phyloP scores from a whole-genome alignment of 2,329 filamentous ascomycete species.

The Purpureocillium lavendulum region DNA sequence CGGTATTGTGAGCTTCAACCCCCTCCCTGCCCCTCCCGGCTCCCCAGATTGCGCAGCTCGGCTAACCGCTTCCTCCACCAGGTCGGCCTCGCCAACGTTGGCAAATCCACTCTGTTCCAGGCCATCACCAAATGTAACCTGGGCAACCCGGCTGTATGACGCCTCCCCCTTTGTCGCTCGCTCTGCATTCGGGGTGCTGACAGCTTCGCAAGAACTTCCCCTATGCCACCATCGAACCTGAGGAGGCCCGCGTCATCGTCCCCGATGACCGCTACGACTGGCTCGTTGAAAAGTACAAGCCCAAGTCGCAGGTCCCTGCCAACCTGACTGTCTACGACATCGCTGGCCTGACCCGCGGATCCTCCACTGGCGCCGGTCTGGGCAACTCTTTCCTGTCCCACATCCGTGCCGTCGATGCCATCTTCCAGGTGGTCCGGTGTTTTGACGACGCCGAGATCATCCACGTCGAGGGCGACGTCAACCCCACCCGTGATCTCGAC shows the following conservation, averaged over 20 bases:
- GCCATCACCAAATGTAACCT: constrained; percentile 96
- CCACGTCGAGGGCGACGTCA: constrained; percentile 97
- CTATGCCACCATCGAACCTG: constrained; percentile 97
- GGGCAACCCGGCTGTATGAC: constrained; percentile 87
- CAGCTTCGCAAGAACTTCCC: constrained; percentile 72
- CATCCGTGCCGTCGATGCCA: constrained; percentile 95
- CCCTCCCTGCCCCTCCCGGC: no score
- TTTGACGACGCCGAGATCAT: constrained; percentile 99
- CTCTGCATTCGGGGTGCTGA: constrained; percentile 29
- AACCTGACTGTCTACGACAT: constrained; percentile 99
- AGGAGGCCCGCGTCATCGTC: constrained; percentile 95
- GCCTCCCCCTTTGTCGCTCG: constrained; percentile 17
- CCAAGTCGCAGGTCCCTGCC: constrained; percentile 93
- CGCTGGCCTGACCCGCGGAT: constrained; percentile 88
- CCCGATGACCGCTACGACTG: constrained; percentile 95
- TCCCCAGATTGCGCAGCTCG: constrained; percentile 1
- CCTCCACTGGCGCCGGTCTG: constrained; percentile 93
- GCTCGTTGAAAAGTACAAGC: constrained; percentile 93
- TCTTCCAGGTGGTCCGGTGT: constrained; percentile 93
- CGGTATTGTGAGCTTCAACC: constrained; percentile 69
- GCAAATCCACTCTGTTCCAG: constrained; percentile 99
- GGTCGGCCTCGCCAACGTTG: constrained; percentile 98
- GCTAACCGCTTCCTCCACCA: constrained; percentile 24
- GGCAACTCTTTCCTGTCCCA: constrained; percentile 98
- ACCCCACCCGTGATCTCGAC: constrained; percentile 85